phyloP scores from a whole-genome alignment of 768 basidiomycete species.

The Trametes punicea region DNA sequence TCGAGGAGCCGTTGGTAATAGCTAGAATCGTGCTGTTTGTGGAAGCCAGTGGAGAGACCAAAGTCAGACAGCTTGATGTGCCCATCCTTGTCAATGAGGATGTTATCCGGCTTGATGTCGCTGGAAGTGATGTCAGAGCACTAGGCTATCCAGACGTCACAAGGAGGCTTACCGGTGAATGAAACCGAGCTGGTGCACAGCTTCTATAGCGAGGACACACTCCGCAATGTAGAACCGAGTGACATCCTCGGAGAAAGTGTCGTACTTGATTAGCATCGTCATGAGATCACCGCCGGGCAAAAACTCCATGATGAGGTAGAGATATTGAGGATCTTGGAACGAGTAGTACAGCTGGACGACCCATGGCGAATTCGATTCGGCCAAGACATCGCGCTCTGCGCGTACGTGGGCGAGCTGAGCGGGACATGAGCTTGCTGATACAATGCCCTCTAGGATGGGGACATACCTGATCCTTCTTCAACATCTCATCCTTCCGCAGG shows the following conservation, averaged over 20 bases:
- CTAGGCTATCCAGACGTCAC: neutral
- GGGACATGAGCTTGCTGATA: neutral
- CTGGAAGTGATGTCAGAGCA: conserved; percentile 39
- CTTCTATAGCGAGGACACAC: conserved; percentile 95
- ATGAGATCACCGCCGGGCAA: conserved; percentile 97
- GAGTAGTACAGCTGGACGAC: conserved; percentile 97
- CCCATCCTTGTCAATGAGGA: conserved; percentile 95
- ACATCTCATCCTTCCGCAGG: conserved; percentile 95
- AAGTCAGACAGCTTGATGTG: conserved; percentile 99
- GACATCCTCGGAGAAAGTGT: conserved; percentile 97
- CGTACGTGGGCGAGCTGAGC: conserved; percentile 93
- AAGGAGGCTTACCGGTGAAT: conserved; percentile 80
- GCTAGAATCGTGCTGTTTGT: conserved; percentile 93
- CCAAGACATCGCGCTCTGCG: conserved; percentile 94
- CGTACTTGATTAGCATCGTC: conserved; percentile 99
- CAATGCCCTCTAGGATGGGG: neutral
- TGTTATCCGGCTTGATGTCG: conserved; percentile 99
- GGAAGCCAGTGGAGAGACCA: conserved; percentile 98
- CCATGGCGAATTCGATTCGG: conserved; percentile 94
- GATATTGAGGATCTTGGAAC: conserved; percentile 90
- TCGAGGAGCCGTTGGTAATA: conserved; percentile 93
- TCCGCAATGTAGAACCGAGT: conserved; percentile 99
- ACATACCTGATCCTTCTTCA: conserved; percentile 95
- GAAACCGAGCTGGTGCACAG: conserved; percentile 95
- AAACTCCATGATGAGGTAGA: conserved; percentile 99